These are phyloP conservation scores for Botrytis aclada DNA, from an alignment of 2,329 filamentous ascomycete species.

Conservation along the genomic window DNA sequence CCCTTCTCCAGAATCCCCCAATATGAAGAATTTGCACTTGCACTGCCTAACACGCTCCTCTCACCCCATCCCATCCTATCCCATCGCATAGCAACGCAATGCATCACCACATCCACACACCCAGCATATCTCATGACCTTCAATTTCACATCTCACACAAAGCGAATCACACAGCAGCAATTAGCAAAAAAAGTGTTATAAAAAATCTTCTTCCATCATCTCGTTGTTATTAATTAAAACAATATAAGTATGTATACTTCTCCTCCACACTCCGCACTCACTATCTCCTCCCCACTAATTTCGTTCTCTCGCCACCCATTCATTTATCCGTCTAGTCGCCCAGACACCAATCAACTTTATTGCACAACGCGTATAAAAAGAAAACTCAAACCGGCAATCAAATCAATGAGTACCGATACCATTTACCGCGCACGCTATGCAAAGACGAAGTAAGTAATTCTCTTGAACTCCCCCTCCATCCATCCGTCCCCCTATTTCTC, in stretches of 20 bases:
- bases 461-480: constrained; percentile 2
- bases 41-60: no score
- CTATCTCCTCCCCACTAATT: no score
- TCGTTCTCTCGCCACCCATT: no score
- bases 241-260: not conserved
- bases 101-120: no score
- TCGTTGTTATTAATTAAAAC: constrained; percentile 13
- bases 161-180: not conserved
- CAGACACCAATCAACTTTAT: constrained; percentile 1
- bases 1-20: no score
- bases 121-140: not conserved
- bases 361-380: constrained; percentile 5
- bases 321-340: not conserved
- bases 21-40: no score
- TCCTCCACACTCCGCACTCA: not conserved
- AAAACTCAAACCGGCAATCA: not conserved
- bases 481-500: constrained; percentile 5
- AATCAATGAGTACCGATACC: constrained; percentile 7
- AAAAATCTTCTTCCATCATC: not conserved
- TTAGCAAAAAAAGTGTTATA: not conserved
- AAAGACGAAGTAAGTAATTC: constrained; percentile 16
- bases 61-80: no score
- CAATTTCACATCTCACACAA: not conserved
- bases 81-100: no score
- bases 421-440: constrained; percentile 26